Evolutionary conservation across 2,329 filamentous ascomycete species (phyloP).

Genomic region (Colletotrichum eremochloae): DNA sequence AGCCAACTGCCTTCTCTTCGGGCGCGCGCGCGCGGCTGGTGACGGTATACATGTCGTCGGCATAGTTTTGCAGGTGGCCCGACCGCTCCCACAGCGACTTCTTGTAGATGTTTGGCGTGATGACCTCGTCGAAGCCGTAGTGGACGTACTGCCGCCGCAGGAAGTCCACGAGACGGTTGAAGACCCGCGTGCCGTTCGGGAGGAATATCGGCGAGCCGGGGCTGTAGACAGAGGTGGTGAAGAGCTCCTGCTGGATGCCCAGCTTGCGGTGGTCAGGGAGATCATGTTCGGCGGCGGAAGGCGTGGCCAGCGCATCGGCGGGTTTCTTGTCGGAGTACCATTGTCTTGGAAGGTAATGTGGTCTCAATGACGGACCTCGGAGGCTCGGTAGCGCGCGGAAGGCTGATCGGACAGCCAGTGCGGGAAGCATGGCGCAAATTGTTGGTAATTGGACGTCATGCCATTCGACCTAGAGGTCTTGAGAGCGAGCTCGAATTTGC

Average conservation of each 20-base stretch:
- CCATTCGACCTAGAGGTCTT: constrained; percentile 10
- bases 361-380: background rate
- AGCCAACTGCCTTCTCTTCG: constrained; percentile 42
- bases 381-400: constrained; percentile 30
- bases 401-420: constrained; percentile 44
- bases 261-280: constrained; percentile 71
- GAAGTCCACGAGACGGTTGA: constrained; percentile 86
- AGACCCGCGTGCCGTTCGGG: constrained; percentile 84
- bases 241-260: constrained; percentile 78
- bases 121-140: constrained; percentile 89
- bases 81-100: constrained; percentile 88
- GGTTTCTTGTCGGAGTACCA: constrained; percentile 37
- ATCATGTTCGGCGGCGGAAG: constrained; percentile 29
- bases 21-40: constrained; percentile 60
- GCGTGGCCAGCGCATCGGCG: background rate
- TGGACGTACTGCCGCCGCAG: constrained; percentile 85
- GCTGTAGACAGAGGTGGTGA: constrained; percentile 83
- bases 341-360: constrained; percentile 9
- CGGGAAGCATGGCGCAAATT: constrained; percentile 46
- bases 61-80: constrained; percentile 90
- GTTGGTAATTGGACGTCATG: constrained; percentile 34
- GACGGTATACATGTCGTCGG: constrained; percentile 92
- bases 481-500: constrained; percentile 22
- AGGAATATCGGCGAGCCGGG: constrained; percentile 89
- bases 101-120: constrained; percentile 93